These are phyloP conservation scores for Nemania serpens DNA, from an alignment of 2,329 filamentous ascomycete species.

Conservation along the genomic window DNA sequence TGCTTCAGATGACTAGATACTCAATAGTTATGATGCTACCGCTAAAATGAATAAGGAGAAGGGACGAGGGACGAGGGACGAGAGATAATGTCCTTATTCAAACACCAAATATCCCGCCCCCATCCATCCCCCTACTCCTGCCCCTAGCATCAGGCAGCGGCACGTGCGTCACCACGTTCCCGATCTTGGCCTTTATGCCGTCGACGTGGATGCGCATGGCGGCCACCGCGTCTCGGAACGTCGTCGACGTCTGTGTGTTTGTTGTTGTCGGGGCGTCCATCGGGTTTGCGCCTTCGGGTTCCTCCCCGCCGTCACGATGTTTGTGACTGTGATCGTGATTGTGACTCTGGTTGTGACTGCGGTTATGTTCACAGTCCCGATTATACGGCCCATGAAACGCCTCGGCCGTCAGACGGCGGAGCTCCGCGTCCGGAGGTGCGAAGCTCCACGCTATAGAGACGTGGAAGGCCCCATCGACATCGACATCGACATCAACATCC, in stretches of 20 bases:
- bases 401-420: conserved; percentile 45
- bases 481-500: background rate
- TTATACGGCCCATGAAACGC: conserved; percentile 30
- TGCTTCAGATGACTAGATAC: background rate
- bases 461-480: conserved; percentile 67
- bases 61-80: background rate
- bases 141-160: conserved; percentile 39
- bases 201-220: conserved; percentile 58
- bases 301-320: background rate
- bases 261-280: background rate
- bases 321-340: background rate
- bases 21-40: no score
- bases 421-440: conserved; percentile 52
- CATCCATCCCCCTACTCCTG: background rate
- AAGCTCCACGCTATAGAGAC: conserved; percentile 88
- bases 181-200: conserved; percentile 74
- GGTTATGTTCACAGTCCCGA: background rate
- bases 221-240: conserved; percentile 4
- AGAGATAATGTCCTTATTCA: no score
- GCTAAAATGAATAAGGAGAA: background rate
- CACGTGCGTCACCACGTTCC: conserved; percentile 66
- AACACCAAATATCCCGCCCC: conserved; percentile 26
- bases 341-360: background rate
- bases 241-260: no score
- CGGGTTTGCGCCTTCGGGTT: background rate